Evolutionary conservation across 768 basidiomycete species (phyloP), one percentile per base, ranked within the genome.

Genomic region (Leccinum disarticulatum): DNA sequence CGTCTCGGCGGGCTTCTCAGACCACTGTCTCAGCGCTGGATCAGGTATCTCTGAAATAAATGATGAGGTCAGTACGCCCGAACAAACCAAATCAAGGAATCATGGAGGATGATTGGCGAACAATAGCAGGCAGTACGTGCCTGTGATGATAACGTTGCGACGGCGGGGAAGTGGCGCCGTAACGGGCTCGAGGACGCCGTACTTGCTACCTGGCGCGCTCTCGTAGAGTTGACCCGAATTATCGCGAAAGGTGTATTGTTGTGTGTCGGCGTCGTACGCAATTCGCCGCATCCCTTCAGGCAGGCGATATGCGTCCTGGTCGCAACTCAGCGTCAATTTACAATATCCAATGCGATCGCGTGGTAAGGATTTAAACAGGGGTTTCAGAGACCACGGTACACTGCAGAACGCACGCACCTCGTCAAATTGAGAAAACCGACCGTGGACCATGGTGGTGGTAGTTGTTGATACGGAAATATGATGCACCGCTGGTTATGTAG

Each of bases 231-330:
- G 71, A 0, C 83, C 83, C 4, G 76, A 66, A 3, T 62, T 61
- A 57, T 86, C 83, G 33, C 73, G 68, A 53, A 84, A 86, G 4
- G 77, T 80, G 58, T 84, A 85, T 14, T 74, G 70, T n/a, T 74
- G 67, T 0, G 79, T 77, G 56, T 86, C 84, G 0, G 81, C 76
- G 61, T 86, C 84, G 57, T 85, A 86, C 2, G 71, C 80, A 11
- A 83, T 73, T 6, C 84, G 76, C 54, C 73, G 76, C 66, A 84
- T 73, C 30, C 83, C 83, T 31, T 74, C 75, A 8, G 73, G 73
- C 38, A 74, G 74, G 46, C 73, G 73, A 53, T 58, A 63, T 61
- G 68, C 15, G 56, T 77, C 80, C 77, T 79, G 52, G 52, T 57
- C 36, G n/a, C 38, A 58, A 51, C 9, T 59, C 52, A 51, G 49